A percentile compares a stretch with the other conserved stretches of the same genome.
Evolutionary conservation across 805 yeast genomes (phyloP).

Genomic region (Maudiozyma turicensis): DNA sequence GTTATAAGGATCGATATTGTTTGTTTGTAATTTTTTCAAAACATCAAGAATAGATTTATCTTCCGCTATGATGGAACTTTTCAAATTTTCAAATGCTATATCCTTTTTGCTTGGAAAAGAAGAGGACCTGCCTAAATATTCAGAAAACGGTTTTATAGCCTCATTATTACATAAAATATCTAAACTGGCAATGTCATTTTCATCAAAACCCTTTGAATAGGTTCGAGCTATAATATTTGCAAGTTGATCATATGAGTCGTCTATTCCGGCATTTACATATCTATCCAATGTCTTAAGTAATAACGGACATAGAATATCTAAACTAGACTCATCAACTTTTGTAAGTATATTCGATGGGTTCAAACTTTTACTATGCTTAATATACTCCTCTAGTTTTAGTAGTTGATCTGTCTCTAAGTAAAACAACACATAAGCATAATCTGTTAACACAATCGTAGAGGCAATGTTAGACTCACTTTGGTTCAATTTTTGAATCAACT

Average conservation of each 20-base stretch:
- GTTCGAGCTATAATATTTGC: neutral
- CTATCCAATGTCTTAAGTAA: constrained; percentile 2
- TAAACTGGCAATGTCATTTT: constrained; percentile 8
- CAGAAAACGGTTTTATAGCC: constrained; percentile 2
- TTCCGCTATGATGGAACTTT: neutral
- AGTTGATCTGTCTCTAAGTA: constrained; percentile 18
- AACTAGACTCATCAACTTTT: neutral
- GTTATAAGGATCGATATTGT: neutral
- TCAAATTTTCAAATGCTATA: neutral
- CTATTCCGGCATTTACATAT: constrained; percentile 4
- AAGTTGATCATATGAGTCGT: neutral
- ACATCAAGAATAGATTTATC: neutral
- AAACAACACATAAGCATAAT: constrained; percentile 12
- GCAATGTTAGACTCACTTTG: too few relatives aligned
- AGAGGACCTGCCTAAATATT: neutral
- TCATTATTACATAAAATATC: constrained; percentile 10
- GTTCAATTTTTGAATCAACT: neutral
- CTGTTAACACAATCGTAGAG: neutral
- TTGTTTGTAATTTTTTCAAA: neutral
- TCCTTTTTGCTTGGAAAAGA: neutral
- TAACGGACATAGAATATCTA: constrained; percentile 1
- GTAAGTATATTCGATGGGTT: neutral
- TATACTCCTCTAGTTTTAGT: constrained; percentile 8
- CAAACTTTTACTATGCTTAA: neutral
- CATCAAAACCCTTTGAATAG: constrained; percentile 1